These are phyloP conservation scores for Lepidium sativum DNA, from an alignment of 345 rosid species.

Conservation along the genomic window DNA sequence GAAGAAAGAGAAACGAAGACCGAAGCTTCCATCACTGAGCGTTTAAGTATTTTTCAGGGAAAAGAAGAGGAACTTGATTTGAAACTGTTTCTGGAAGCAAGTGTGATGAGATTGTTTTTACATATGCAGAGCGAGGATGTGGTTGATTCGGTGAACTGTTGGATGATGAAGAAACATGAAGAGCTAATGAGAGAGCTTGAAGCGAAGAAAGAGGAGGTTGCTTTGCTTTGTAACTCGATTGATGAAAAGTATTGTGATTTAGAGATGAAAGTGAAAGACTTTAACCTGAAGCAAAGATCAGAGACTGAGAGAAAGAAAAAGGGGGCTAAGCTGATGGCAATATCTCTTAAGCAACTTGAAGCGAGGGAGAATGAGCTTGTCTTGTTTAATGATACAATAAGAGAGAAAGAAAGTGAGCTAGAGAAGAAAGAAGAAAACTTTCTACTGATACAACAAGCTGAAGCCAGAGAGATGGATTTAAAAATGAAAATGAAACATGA, in stretches of 20 bases:
- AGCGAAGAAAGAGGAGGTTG: neutral
- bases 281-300: neutral
- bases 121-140: neutral
- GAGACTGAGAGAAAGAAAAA: neutral
- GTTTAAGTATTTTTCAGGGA: neutral
- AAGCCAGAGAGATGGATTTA: neutral
- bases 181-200: neutral
- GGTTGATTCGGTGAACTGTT: neutral
- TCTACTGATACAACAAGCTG: neutral
- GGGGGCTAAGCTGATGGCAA: neutral
- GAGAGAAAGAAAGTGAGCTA: neutral
- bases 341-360: neutral
- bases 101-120: neutral
- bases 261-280: neutral
- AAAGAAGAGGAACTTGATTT: neutral
- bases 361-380: neutral
- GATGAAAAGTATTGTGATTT: neutral
- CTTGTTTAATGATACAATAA: neutral
- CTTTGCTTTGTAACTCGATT: neutral
- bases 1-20: neutral
- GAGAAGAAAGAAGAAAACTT: slow-evolving; percentile 2
- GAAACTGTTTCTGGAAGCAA: neutral
- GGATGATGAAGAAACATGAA: neutral
- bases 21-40: neutral
- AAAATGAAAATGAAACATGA: neutral